phyloP scores from a whole-genome alignment of 1,284 basidiomycete genomes.

The Caloboletus firmus region DNA sequence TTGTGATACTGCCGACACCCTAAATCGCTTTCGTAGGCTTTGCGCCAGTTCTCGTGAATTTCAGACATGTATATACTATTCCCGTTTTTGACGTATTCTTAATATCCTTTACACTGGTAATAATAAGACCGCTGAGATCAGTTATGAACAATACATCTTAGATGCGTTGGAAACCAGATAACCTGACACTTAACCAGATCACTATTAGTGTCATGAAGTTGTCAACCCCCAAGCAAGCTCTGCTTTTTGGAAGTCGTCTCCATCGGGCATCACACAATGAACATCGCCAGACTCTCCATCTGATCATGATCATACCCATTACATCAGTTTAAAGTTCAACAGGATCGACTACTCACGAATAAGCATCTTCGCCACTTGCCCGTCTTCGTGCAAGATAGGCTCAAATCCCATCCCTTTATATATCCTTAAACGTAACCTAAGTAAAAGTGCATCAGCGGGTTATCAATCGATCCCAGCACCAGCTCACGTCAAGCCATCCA shows the following conservation, averaged over 20 bases:
- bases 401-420: constrained; percentile 72
- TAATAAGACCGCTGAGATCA: not conserved
- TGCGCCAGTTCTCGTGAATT: constrained; percentile 9
- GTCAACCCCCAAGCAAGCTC: constrained; percentile 59
- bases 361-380: constrained; percentile 57
- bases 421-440: constrained; percentile 62
- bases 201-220: constrained; percentile 42
- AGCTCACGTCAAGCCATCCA: constrained; percentile 70
- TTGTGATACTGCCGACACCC: not conserved
- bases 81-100: constrained; percentile 5
- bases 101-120: constrained; percentile 12
- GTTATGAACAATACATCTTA: not conserved
- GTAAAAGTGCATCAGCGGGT: constrained; percentile 7
- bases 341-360: constrained; percentile 49
- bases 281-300: constrained; percentile 65
- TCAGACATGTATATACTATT: not conserved
- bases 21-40: constrained; percentile 11
- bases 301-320: not conserved
- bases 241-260: constrained; percentile 35
- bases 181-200: not conserved
- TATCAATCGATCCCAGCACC: not conserved
- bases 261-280: constrained; percentile 42
- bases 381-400: constrained; percentile 55
- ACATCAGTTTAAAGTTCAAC: not conserved
- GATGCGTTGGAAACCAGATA: not conserved